Conservation (phyloP, 1,284 basidiomycete species). For the Rhodotorula sp. region DNA sequence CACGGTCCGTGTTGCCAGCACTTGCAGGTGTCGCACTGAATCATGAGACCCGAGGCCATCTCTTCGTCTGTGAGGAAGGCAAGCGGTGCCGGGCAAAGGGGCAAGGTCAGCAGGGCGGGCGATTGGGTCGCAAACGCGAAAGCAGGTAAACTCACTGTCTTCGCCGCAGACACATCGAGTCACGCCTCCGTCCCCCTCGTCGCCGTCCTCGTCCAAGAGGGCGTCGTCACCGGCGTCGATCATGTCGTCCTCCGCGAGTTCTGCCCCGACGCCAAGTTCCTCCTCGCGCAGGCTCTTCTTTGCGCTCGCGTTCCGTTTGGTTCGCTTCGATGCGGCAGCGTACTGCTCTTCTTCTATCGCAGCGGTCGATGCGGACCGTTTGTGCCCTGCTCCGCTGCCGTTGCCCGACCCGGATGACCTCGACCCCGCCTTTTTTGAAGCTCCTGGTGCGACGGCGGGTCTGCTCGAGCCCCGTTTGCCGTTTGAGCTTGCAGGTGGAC, state of each 20-base stretch:
- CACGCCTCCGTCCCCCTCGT: conserved; percentile 64
- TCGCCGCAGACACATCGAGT: conserved; percentile 93
- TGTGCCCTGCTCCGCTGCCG: background rate
- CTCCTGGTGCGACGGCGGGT: background rate
- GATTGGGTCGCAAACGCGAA: no score
- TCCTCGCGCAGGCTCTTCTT: conserved; percentile 29
- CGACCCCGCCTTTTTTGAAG: background rate
- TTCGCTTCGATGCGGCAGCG: background rate
- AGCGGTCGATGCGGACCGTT: conserved; percentile 16
- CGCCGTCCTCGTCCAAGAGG: conserved; percentile 34
- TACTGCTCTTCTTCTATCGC: conserved; percentile 9
- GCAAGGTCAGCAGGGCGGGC: background rate
- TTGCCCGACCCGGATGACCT: background rate
- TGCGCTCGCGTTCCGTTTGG: conserved; percentile 18
- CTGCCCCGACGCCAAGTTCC: conserved; percentile 25
- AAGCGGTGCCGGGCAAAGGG: background rate
- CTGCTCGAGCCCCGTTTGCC: background rate
- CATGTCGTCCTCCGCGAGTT: conserved; percentile 13
- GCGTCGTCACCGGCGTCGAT: background rate
- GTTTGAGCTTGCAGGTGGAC: background rate
- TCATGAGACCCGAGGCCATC: conserved; percentile 68
- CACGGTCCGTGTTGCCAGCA: conserved; percentile 98
- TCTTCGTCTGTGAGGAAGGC: conserved; percentile 59
- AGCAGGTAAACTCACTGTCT: conserved; percentile 61
- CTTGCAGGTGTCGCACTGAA: conserved; percentile 94